phyloP scores from a whole-genome alignment of 2,329 filamentous ascomycete genomes.

The Scedosporium aurantiacum region DNA sequence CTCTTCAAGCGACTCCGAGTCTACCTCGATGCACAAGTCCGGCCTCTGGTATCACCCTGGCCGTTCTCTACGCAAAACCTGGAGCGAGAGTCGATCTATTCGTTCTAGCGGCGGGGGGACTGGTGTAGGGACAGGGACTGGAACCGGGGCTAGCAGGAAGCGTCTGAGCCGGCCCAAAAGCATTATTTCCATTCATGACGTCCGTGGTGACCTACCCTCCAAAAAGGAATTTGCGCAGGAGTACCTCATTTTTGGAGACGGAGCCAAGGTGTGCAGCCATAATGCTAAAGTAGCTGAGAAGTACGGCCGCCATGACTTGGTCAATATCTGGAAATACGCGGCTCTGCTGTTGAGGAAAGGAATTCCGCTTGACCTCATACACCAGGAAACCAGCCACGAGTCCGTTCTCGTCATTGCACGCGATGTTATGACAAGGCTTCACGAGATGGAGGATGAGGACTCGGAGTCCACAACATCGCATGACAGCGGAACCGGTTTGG shows the following conservation, averaged over 20 bases:
- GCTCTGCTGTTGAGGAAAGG: conserved; percentile 67
- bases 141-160: conserved; percentile 31
- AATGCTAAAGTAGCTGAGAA: conserved; percentile 70
- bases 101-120: conserved; percentile 51
- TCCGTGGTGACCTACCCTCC: conserved; percentile 63
- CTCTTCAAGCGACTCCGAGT: conserved; percentile 49
- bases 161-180: conserved; percentile 48
- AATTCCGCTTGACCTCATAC: conserved; percentile 57
- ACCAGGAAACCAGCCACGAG: conserved; percentile 40
- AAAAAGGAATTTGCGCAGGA: conserved; percentile 65
- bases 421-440: conserved; percentile 39
- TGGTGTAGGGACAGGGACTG: conserved; percentile 33
- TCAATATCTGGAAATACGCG: conserved; percentile 74
- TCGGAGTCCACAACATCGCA: not conserved
- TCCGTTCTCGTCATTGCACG: conserved; percentile 60
- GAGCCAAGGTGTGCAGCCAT: conserved; percentile 68
- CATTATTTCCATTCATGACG: conserved; percentile 60
- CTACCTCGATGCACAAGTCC: conserved; percentile 49
- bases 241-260: conserved; percentile 77
- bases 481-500: conserved; percentile 23
- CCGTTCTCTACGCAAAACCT: conserved; percentile 40
- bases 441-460: conserved; percentile 6
- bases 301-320: conserved; percentile 59
- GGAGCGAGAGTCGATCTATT: conserved; percentile 45
- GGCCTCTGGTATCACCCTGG: conserved; percentile 45